Conservation (phyloP, 208 protist species). For the Trypanosoma brucei region DNA sequence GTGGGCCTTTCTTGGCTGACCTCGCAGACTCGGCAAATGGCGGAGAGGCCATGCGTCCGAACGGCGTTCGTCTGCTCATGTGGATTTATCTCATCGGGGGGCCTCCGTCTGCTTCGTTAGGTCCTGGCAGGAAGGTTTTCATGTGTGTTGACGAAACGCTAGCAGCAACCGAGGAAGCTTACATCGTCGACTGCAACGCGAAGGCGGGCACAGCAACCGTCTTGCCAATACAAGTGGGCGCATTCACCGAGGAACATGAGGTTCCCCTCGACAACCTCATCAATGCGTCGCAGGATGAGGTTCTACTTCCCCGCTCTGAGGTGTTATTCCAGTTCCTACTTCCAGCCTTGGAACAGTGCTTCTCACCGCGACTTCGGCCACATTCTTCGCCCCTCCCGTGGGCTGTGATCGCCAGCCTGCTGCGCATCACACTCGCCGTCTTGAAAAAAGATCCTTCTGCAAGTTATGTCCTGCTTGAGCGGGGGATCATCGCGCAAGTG, state of each 20-base stretch:
- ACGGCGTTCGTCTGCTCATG: conserved; percentile 15
- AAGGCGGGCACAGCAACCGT: conserved; percentile 12
- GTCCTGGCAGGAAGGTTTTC: conserved; percentile 12
- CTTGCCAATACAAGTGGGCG: neutral
- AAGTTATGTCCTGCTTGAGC: conserved; percentile 43
- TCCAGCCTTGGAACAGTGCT: conserved; percentile 18
- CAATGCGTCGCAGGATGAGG: conserved; percentile 19
- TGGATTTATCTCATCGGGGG: conserved; percentile 23
- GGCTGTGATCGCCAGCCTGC: conserved; percentile 26
- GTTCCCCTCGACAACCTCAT: conserved; percentile 21
- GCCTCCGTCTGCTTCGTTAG: conserved; percentile 2
- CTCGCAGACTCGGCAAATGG: conserved; percentile 2
- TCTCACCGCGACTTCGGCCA: conserved; percentile 4
- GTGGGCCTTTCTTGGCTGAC: conserved; percentile 10
- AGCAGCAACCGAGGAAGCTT: conserved; percentile 12
- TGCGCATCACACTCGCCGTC: conserved; percentile 35
- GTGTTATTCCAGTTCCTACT: conserved; percentile 25
- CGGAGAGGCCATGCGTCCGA: conserved; percentile 3
- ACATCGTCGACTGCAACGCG: conserved; percentile 21
- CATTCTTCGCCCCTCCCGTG: conserved; percentile 19
- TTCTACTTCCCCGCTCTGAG: conserved; percentile 12
- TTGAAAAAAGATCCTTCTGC: conserved; percentile 33
- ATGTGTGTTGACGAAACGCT: conserved; percentile 19
- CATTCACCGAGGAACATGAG: conserved; percentile 20
- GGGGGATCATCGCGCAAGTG: conserved; percentile 29